Evolutionary conservation across 2,329 filamentous ascomycete species (phyloP), one percentile per base, ranked within the genome.

Genomic region (Aspergillus clavatus): DNA sequence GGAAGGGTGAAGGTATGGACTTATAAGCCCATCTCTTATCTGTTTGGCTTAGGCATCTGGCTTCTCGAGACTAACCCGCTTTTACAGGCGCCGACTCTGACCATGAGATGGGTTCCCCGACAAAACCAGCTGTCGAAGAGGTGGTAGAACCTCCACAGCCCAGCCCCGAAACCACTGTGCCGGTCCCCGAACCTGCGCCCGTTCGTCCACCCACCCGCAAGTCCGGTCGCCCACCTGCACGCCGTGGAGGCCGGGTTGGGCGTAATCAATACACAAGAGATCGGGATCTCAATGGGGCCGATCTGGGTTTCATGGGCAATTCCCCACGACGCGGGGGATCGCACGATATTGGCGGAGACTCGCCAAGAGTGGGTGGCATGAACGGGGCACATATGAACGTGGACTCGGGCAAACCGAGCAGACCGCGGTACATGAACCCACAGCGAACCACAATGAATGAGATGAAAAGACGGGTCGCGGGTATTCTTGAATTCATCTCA

Each of bases 401-500:
- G 46, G 82, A 80, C 58, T 69, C 72, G 46, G 73, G 74, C 40
- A 79, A 78, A 65, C 76, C 75, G 52, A 82, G 78, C 54, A 89
- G 87, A 64, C 66, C 73, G 3, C 75, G 75, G 49, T 74, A 76
- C 40, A 72, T 74, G 66, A 73, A 79, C 51, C 67, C 76, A 10
- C 73, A 79, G 42, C 73, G 76, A 56, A 80, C 89, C 46, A 90
- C 83, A 22, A 87, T 94, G 83, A 84, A 84, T 48, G 89, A 95
- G 61, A 89, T 95, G 81, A 88, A 87, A 69, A 82, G 87, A 53
- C 84, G 89, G 7, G 88, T 90, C 5, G 81, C 86, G 3, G 86
- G 81, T 16, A 94, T 96, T 62, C 77, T 95, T 47, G 89, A 93
- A 56, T 96, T 91, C 61, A 95, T 96, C 52, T 84, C 86, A 3